These are phyloP conservation scores for Saturnispora serradocipensis DNA, from an alignment of 805 yeast genomes.

Conservation along the genomic window DNA sequence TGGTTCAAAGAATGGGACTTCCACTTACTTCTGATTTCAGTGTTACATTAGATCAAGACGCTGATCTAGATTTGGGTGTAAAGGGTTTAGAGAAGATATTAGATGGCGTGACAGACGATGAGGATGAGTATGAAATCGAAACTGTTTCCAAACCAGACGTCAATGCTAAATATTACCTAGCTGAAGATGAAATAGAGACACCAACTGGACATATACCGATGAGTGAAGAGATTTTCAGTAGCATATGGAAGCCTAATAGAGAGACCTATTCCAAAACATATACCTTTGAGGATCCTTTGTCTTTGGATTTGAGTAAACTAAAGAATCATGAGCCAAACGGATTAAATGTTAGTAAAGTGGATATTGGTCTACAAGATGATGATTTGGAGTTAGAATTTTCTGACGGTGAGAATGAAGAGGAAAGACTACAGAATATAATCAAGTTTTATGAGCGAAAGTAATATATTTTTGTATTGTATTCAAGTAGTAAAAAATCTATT, in stretches of 20 bases:
- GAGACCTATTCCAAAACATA: neutral
- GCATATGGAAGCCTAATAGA: neutral
- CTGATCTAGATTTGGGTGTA: neutral
- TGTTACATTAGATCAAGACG: neutral
- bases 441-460: constrained; percentile 14
- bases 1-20: constrained; percentile 6
- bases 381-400: constrained; percentile 23
- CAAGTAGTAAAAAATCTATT: neutral
- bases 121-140: constrained; percentile 38
- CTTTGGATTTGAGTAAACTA: constrained; percentile 16
- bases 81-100: neutral
- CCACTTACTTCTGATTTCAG: neutral
- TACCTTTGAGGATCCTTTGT: constrained; percentile 19
- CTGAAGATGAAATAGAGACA: constrained; percentile 10
- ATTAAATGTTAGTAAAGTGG: constrained; percentile 2
- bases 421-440: constrained; percentile 8
- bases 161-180: neutral
- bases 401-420: constrained; percentile 9
- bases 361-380: constrained; percentile 8
- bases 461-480: constrained; percentile 1
- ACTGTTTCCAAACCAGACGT: constrained; percentile 23
- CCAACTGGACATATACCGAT: neutral
- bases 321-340: neutral
- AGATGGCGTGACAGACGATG: constrained; percentile 22
- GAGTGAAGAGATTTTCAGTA: neutral